Evolutionary conservation across 176 grass and related monocot genomes (phyloP).

Genomic region (Aegilops sharonensis): DNA sequence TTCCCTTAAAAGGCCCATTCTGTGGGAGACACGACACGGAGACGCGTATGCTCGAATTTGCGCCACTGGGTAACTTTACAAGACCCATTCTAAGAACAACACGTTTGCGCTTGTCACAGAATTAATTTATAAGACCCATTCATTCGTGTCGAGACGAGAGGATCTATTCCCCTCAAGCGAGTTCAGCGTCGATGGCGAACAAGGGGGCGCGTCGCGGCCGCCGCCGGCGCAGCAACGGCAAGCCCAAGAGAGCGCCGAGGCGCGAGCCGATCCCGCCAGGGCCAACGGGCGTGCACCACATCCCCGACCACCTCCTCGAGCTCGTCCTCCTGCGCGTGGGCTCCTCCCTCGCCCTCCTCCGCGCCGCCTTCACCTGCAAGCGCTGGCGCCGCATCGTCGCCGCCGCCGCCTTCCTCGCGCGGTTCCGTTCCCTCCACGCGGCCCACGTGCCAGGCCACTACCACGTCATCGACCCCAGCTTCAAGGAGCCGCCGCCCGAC

Average conservation of each 20-base stretch:
- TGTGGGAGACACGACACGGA: not conserved
- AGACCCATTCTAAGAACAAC: not conserved
- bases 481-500: not conserved
- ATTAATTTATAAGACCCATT: not conserved
- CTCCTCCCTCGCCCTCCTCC: not conserved
- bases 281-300: not conserved
- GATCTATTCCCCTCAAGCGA: not conserved
- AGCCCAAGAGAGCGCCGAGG: not conserved
- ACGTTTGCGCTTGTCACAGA: not conserved
- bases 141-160: not conserved
- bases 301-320: slow-evolving; percentile 2
- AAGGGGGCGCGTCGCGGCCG: not conserved
- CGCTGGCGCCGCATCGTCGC: not conserved
- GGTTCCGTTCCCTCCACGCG: not conserved
- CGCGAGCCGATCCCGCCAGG: not conserved
- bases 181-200: not conserved
- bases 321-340: not conserved
- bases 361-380: not conserved
- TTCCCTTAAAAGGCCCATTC: not conserved
- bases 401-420: not conserved
- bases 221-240: not conserved
- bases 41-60: not conserved
- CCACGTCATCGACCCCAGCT: not conserved
- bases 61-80: not conserved
- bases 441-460: not conserved